phyloP scores from a whole-genome alignment of 805 yeast genomes.

The Lachancea nothofagi region DNA sequence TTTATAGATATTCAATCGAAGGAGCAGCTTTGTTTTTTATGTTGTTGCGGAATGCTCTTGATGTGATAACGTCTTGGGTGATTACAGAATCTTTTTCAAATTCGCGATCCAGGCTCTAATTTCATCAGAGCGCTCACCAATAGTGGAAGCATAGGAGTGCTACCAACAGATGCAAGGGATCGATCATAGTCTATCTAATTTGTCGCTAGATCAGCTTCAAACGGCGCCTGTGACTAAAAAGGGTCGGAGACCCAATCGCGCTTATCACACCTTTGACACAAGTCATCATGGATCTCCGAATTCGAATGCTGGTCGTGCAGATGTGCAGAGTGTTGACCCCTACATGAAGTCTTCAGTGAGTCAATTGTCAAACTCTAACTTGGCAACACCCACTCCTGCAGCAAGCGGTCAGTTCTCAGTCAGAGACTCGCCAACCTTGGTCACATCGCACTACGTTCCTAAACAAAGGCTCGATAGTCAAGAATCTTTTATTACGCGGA shows the following conservation, averaged over 20 bases:
- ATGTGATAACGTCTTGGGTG: too few species aligned
- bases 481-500: constrained; percentile 34
- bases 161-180: constrained; percentile 10
- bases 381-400: background rate
- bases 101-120: too few species aligned
- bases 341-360: background rate
- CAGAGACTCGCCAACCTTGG: constrained; percentile 1
- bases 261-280: constrained; percentile 24
- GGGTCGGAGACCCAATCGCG: constrained; percentile 30
- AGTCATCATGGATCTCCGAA: constrained; percentile 5
- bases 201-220: constrained; percentile 19
- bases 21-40: too few species aligned
- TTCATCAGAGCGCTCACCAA: too few species aligned
- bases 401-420: background rate
- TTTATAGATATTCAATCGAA: too few species aligned
- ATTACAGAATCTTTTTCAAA: too few species aligned
- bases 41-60: too few species aligned
- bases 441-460: constrained; percentile 28
- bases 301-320: background rate
- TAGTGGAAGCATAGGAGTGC: background rate
- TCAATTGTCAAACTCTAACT: background rate
- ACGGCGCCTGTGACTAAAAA: constrained; percentile 16
- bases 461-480: constrained; percentile 34
- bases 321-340: background rate
- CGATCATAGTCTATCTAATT: constrained; percentile 17